Conservation (phyloP, 257 asterid species). For the Vinca minor region DNA sequence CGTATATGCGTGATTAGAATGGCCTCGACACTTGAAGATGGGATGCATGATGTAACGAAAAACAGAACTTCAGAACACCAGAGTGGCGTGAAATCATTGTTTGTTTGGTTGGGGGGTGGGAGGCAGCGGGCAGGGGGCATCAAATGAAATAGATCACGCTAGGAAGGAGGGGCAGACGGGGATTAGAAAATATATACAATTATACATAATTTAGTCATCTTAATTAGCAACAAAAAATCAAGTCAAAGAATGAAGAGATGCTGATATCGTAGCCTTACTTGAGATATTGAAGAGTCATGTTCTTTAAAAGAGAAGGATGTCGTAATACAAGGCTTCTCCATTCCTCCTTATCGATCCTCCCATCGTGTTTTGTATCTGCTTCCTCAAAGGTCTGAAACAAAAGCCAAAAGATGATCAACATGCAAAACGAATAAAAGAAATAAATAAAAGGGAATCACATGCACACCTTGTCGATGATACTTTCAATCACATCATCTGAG, state of each 20-base stretch:
- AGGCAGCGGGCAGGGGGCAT: background rate
- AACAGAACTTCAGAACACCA: background rate
- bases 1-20: background rate
- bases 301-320: slow-evolving; percentile 90
- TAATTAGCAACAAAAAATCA: background rate
- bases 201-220: background rate
- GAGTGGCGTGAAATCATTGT: background rate
- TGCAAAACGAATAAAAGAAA: background rate
- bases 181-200: no score
- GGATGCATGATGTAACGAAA: background rate
- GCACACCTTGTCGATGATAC: slow-evolving; percentile 88
- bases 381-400: slow-evolving; percentile 86
- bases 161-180: background rate
- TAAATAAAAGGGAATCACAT: background rate
- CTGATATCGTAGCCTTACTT: slow-evolving; percentile 33
- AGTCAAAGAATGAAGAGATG: background rate
- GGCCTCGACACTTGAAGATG: background rate
- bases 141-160: background rate
- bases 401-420: slow-evolving; percentile 1
- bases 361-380: slow-evolving; percentile 94
- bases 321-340: slow-evolving; percentile 84
- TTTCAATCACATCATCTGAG: slow-evolving; percentile 90
- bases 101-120: background rate
- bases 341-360: slow-evolving; percentile 89
- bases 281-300: slow-evolving; percentile 95